Conservation (phyloP, 257 asterid species). For the Cruciata laevipes region DNA sequence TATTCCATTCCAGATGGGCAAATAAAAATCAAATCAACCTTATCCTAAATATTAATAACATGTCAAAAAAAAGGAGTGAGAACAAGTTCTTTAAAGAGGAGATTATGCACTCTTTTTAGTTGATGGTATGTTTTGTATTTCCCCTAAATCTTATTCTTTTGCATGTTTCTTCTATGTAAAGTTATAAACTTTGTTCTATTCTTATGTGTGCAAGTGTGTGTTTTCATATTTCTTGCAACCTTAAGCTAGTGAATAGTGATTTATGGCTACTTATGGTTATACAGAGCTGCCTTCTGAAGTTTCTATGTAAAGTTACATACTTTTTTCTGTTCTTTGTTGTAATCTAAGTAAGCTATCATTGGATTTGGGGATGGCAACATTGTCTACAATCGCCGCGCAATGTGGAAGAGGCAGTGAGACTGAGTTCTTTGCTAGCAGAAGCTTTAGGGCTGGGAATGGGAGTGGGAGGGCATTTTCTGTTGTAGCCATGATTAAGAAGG, state of each 20-base stretch:
- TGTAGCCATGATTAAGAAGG: slow-evolving; percentile 22
- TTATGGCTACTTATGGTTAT: background rate
- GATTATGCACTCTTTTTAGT: background rate
- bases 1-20: too few relatives aligned
- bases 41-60: too few relatives aligned
- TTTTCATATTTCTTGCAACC: background rate
- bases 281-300: background rate
- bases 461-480: slow-evolving; percentile 15
- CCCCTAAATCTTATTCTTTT: background rate
- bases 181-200: background rate
- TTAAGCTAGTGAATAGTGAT: background rate
- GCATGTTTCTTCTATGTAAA: background rate
- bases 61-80: too few relatives aligned
- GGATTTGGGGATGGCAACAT: slow-evolving; percentile 26
- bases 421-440: slow-evolving; percentile 24
- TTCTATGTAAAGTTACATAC: background rate
- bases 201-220: too few relatives aligned
- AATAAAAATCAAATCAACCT: too few relatives aligned
- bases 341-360: slow-evolving; percentile 14
- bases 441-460: slow-evolving; percentile 18
- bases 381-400: slow-evolving; percentile 36
- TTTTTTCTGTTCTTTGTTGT: slow-evolving; percentile 3
- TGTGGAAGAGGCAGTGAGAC: slow-evolving; percentile 28
- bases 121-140: background rate
- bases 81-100: too few relatives aligned